Evolutionary conservation across 1,139 yeast species (phyloP).

Genomic region (Taphrina betulina): DNA sequence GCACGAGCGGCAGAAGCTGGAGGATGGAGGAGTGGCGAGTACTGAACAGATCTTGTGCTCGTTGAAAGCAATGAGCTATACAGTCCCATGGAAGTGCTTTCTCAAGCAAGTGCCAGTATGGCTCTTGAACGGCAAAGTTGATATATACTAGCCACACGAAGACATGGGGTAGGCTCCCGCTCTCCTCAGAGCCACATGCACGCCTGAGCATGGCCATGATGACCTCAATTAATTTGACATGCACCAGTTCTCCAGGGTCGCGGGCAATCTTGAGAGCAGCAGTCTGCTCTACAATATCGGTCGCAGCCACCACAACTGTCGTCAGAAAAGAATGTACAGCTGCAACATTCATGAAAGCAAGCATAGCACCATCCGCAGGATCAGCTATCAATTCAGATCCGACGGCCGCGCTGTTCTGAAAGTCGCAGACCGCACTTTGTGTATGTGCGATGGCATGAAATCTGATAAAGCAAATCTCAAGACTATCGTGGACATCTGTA

Average conservation of each 20-base stretch:
- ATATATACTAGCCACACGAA: background rate
- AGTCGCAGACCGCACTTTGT: background rate
- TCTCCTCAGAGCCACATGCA: background rate
- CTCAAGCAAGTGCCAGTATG: background rate
- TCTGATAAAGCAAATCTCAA: background rate
- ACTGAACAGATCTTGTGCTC: background rate
- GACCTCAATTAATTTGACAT: too few relatives aligned
- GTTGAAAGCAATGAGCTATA: too few relatives aligned
- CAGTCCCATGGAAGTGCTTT: background rate
- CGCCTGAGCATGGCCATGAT: background rate
- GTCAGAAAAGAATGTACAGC: background rate
- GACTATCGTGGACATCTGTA: too few relatives aligned
- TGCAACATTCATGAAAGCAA: background rate
- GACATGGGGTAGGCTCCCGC: background rate
- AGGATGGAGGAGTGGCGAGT: background rate
- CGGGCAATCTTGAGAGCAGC: too few relatives aligned
- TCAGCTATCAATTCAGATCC: background rate
- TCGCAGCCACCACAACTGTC: background rate
- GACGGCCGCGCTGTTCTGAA: background rate
- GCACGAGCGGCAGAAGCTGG: background rate
- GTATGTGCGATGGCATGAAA: background rate
- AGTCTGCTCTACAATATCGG: background rate
- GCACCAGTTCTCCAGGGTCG: too few relatives aligned
- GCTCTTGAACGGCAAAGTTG: background rate
- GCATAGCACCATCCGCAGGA: background rate